Conservation (phyloP, 139 green algal genomes). For the Chlamydomonas schloesseri region DNA sequence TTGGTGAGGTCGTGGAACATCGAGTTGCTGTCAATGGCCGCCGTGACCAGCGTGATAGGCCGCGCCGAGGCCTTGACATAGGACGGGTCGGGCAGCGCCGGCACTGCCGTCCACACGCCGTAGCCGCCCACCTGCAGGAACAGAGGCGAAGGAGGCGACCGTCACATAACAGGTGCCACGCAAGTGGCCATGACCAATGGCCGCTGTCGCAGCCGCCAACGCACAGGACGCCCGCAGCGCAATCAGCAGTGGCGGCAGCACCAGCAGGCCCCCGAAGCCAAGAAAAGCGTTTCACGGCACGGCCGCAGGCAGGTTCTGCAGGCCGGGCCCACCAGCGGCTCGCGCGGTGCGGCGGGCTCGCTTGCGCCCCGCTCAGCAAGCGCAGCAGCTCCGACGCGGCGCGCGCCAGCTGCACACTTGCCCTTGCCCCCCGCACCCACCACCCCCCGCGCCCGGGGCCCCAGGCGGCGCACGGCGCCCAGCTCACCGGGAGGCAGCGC, state of each 20-base stretch:
- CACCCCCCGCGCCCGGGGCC: too few species aligned
- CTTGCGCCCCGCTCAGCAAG: too few species aligned
- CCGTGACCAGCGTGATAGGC: constrained; percentile 68
- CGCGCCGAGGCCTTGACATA: neutral
- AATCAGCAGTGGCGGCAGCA: too few species aligned
- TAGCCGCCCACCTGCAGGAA: constrained; percentile 71
- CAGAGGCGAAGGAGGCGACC: neutral
- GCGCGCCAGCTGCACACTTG: neutral
- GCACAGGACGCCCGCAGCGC: too few species aligned
- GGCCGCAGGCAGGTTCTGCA: too few species aligned
- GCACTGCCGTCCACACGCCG: constrained; percentile 77
- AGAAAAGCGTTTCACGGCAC: too few species aligned
- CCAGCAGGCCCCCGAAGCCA: too few species aligned
- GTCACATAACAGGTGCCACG: neutral
- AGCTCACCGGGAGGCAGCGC: constrained; percentile 68
- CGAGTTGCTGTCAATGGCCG: constrained; percentile 63
- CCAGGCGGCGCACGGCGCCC: too few species aligned
- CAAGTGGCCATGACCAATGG: neutral
- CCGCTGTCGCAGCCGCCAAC: neutral
- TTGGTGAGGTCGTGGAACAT: constrained; percentile 72
- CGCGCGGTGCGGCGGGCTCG: too few species aligned
- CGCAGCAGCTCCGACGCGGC: too few species aligned
- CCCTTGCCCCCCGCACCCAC: too few species aligned
- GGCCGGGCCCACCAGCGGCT: too few species aligned
- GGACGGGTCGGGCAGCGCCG: constrained; percentile 53